Conservation (phyloP, 768 basidiomycete species). For the Mycena metata region DNA sequence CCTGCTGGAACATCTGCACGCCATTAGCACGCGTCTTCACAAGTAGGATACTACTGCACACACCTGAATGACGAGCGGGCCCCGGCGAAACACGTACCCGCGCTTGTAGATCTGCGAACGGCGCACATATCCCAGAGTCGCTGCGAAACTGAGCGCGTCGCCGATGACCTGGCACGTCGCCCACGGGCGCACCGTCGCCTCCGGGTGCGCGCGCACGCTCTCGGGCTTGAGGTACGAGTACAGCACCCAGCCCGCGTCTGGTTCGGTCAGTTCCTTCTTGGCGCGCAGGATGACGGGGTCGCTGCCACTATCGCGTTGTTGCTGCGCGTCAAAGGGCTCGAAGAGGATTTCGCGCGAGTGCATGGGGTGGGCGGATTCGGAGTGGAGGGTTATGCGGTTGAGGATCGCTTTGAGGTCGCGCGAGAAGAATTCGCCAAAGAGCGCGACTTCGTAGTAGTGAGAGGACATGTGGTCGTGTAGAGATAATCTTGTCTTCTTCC, state of each 20-base stretch:
- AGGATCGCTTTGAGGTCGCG: constrained; percentile 82
- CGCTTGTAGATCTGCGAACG: constrained; percentile 86
- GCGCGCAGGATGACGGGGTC: constrained; percentile 82
- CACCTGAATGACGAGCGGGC: constrained; percentile 69
- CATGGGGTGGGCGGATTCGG: constrained; percentile 81
- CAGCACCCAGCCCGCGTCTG: constrained; percentile 77
- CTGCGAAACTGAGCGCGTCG: constrained; percentile 85
- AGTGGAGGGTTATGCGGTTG: constrained; percentile 85
- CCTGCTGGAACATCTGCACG: constrained; percentile 48
- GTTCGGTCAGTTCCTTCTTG: constrained; percentile 77
- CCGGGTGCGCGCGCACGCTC: constrained; percentile 85
- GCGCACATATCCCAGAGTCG: constrained; percentile 82
- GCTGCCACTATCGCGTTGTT: constrained; percentile 68
- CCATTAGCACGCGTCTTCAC: not conserved
- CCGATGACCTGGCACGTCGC: constrained; percentile 83
- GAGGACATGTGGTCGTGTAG: constrained; percentile 55
- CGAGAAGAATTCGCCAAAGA: constrained; percentile 86
- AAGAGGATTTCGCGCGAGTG: constrained; percentile 86
- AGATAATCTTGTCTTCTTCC: too few species aligned
- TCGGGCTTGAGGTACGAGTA: constrained; percentile 89
- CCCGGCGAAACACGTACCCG: constrained; percentile 82
- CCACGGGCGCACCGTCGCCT: constrained; percentile 91
- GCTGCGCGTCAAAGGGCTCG: constrained; percentile 79
- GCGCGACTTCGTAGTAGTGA: constrained; percentile 83
- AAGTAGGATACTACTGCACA: not conserved